Conservation (phyloP, 192 early-diverging fungal genomes). For the Linnemannia schmuckeri region DNA sequence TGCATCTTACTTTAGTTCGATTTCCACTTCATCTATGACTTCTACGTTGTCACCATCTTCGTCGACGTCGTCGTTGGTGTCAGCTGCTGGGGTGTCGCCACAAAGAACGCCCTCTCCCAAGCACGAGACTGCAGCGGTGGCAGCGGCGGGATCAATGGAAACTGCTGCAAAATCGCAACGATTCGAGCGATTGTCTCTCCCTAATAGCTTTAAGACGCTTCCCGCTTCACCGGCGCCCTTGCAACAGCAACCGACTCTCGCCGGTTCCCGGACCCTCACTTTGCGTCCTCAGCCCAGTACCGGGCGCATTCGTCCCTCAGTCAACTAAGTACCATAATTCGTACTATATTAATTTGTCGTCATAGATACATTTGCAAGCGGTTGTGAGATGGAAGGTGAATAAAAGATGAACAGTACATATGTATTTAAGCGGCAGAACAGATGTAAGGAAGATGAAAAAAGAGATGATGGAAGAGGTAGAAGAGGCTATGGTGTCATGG, state of each 20-base stretch:
- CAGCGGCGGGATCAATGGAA: background rate
- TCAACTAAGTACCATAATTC: background rate
- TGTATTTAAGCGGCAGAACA: background rate
- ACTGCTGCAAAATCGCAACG: background rate
- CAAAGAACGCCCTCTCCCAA: background rate
- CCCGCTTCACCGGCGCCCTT: background rate
- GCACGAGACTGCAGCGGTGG: background rate
- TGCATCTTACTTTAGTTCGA: constrained; percentile 25
- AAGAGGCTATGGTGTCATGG: background rate
- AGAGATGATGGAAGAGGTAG: background rate
- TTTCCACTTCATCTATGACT: constrained; percentile 1
- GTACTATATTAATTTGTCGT: background rate
- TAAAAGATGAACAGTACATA: background rate
- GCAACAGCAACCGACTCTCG: background rate
- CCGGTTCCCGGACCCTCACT: background rate
- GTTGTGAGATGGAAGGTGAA: background rate
- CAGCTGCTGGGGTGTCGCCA: background rate
- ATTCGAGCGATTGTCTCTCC: background rate
- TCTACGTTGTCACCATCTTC: background rate
- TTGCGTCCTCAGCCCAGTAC: background rate
- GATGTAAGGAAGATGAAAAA: background rate
- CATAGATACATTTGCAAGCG: background rate
- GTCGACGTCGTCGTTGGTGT: background rate
- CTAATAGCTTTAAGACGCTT: background rate
- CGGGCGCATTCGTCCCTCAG: background rate